Base-by-base conservation (phyloP, 345 rosid genomes). In the Hibiscus trionum region DNA sequence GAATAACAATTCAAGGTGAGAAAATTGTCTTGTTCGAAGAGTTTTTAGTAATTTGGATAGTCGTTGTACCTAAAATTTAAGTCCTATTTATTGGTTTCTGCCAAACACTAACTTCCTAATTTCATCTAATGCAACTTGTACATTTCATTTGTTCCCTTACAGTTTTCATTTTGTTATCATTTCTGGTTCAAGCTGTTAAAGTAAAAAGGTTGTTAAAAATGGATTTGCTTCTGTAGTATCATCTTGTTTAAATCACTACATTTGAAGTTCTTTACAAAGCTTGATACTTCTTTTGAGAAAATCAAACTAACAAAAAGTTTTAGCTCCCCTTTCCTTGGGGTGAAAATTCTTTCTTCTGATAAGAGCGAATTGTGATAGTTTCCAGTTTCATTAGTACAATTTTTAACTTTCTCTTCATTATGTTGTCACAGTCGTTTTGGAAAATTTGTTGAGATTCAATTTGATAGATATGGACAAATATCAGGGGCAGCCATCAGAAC, bases 401-500 rank as follows among this genome's bases (percentile, higher is more conserved):
- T 53, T 33, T 19, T 71, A 42, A 66, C 61, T 10, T 59, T 71
- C 39, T 80, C 21, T 61, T 66, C 49, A 59, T 65, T 60, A 33
- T 17, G 35, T 49, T 83, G 72, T 61, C 21, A 59, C 90, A 93
- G 98, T 73, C 96, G 98, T 75, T 93, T 93, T 64, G 97, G 98
- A 67, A 93, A 93, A 83, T 93, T 93, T 81, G 97, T 91, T 66
- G 93, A 93, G 80, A 89, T 93, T 77, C 98, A 93, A 14, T 93
- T 93, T 73, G 92, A 93, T 78, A 79, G 79, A 8, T 69, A 17
- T 39, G 97, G 98, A 66, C 84, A 86, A 81, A 93, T 93, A 85
- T 91, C 97, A 27, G 96, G 98, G 72, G 98, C 96, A 33, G 98
- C 97, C 65, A 89, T 93, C 69, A 85, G 96, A 84, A 91, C 98